Conservation (phyloP, 202 grass and related monocot genomes). For the Sporobolus alterniflorus region DNA sequence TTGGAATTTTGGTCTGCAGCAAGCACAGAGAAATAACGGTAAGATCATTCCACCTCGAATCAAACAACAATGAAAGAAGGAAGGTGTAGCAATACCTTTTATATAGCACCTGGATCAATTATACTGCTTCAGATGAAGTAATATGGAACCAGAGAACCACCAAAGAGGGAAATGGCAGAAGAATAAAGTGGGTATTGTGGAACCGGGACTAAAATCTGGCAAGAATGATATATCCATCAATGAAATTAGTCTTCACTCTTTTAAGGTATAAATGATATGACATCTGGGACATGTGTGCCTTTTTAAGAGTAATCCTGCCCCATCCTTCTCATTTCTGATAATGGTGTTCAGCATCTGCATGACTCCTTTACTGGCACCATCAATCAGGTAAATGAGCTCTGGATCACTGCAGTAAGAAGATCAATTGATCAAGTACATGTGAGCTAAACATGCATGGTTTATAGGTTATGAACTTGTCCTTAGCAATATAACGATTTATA, state of each 20-base stretch:
- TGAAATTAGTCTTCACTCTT: not conserved
- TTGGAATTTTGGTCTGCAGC: slow-evolving; percentile 78
- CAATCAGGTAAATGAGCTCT: slow-evolving; percentile 93
- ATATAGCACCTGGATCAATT: too few relatives aligned
- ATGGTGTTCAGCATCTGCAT: slow-evolving; percentile 92
- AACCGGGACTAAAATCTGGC: slow-evolving; percentile 97
- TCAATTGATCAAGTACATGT: not conserved
- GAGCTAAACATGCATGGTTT: not conserved
- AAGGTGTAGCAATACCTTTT: too few relatives aligned
- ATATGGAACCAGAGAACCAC: slow-evolving; percentile 93
- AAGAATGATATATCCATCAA: slow-evolving; percentile 9
- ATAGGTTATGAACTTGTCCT: not conserved
- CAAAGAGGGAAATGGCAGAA: slow-evolving; percentile 82
- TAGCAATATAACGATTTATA: not conserved
- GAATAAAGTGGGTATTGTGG: slow-evolving; percentile 99
- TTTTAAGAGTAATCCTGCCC: slow-evolving; percentile 56
- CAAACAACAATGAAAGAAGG: not conserved
- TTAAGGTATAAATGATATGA: not conserved
- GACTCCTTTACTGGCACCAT: slow-evolving; percentile 97
- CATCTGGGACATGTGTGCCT: not conserved
- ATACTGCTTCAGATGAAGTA: too few relatives aligned
- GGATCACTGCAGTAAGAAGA: slow-evolving; percentile 72
- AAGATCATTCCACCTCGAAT: not conserved
- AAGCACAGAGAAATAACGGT: slow-evolving; percentile 16
- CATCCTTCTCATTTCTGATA: slow-evolving; percentile 88